Conservation (phyloP, 768 basidiomycete genomes). For the Candolleomyces efflorescens region DNA sequence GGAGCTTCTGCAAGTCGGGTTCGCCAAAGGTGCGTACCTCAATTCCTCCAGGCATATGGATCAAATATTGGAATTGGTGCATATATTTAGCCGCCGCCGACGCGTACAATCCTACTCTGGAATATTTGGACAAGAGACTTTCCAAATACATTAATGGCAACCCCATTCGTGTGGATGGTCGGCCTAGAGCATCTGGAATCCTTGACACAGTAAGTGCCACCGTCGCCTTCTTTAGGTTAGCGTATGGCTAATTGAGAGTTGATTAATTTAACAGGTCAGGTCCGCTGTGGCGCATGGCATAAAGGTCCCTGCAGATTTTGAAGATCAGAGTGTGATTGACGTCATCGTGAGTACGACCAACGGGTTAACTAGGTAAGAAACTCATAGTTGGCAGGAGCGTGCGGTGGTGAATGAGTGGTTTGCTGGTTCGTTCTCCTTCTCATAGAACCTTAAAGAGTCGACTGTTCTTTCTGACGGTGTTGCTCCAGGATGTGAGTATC, state of each 20-base stretch:
- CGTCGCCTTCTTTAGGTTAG: not conserved
- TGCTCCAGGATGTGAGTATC: slow-evolving; percentile 35
- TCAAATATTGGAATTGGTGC: not conserved
- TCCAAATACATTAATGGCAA: slow-evolving; percentile 66
- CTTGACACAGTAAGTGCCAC: slow-evolving; percentile 29
- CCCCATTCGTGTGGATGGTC: slow-evolving; percentile 70
- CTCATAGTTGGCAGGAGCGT: slow-evolving; percentile 43
- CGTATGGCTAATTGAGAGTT: not conserved
- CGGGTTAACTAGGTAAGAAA: not conserved
- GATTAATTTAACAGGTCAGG: slow-evolving; percentile 40
- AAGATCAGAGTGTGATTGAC: slow-evolving; percentile 55
- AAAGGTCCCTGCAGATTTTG: slow-evolving; percentile 66
- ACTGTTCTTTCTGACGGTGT: slow-evolving; percentile 7
- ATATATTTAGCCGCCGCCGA: slow-evolving; percentile 55
- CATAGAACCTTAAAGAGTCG: not conserved
- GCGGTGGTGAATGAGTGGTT: slow-evolving; percentile 82
- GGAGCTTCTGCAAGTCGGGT: slow-evolving; percentile 55
- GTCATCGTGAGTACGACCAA: slow-evolving; percentile 44
- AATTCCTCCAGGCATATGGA: not conserved
- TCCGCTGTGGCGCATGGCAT: slow-evolving; percentile 71
- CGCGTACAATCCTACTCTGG: slow-evolving; percentile 57
- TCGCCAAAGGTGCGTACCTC: slow-evolving; percentile 51
- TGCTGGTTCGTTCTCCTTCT: slow-evolving; percentile 35
- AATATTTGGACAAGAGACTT: slow-evolving; percentile 58
- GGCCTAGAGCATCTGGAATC: slow-evolving; percentile 70